Base-by-base conservation (phyloP, 441 rosid genomes). In the Melastoma candidum region DNA sequence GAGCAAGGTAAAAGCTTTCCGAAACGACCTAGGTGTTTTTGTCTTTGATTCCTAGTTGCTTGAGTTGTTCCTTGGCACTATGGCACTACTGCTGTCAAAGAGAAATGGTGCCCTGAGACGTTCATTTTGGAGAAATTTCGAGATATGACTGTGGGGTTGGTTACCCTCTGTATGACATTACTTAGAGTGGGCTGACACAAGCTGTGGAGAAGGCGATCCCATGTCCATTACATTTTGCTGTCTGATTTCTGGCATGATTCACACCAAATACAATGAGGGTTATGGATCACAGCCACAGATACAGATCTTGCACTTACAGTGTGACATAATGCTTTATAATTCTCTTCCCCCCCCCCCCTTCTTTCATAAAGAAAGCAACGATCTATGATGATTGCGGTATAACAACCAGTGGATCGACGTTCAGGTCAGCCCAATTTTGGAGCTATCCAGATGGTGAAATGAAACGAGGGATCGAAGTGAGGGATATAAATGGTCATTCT, bases 181-280 rank as follows among this genome's bases (percentile, higher is more conserved):
- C 97, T 57, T 82, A 95, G 22, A 89, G 95, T 73, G 97, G 97
- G 67, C 77, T 89, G 51, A 83, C 90, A 12, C 95, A 89, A 71
- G 78, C 90, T 62, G 82, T 89, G 65, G 95, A 83, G 73, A 70
- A 78, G 60, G 84, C 66, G 43, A 63, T 83, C 44, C 95, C 88
- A 10, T 51, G 56, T 14, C 74, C 83, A 22, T 72, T 85, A 13
- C 77, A 57, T 61, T 68, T 70, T 52, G 17, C 77, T 7, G 73
- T 83, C 56, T 83, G 95, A 69, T 77, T 82, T 69, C 53, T 80
- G 14, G 84, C 84, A 25, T 80, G 93, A 89, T 78, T 71, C 60
- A 79, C 83, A 7, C 97, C 97, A 51, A 78, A 67, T 60, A 89
- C 93, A 11, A 81, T 83, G 93, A 77, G 97, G 74, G 87, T 85